Evolutionary conservation across 768 basidiomycete species (phyloP), one percentile per base, ranked within the genome.

Genomic region (Crucibulum laeve): DNA sequence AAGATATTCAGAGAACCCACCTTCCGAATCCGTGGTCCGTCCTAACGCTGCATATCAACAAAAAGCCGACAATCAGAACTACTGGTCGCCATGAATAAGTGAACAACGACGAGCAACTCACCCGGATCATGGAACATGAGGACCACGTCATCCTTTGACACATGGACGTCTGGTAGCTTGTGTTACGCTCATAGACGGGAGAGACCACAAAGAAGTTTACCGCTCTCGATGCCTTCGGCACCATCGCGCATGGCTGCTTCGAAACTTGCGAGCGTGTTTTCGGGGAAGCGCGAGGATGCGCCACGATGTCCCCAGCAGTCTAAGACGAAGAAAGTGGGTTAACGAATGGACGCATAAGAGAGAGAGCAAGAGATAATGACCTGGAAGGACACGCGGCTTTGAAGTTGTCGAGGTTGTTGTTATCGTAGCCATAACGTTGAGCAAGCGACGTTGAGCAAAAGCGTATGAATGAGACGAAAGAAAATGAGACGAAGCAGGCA

Each of bases 91-190:
- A 42, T 18, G 21, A 24, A 7, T 18, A 18, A 47, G 19, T 57
- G 54, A 41, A 52, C 11, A n/a, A 38, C 30, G 49, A 37, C 52
- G 42, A 53, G 48, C 25, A 44, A 47, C 54, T 53, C 53, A 87
- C 83, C 78, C 13, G 91, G 88, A 63, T 97, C 95, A 64, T 99
- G 95, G 68, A 95, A 97, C 89, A 97, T 91, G 38, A 97, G 65
- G 25, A 98, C 85, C 30, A 89, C 79, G 57, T 81, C 76, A 63
- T 99, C 95, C 51, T 69, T 67, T 25, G 94, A 91, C 55, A 95
- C 85, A 65, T 97, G 94, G 56, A 97, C 91, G 80, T 96, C 94
- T 95, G 79, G 54, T 61, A 67, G 68, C 55, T 56, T 54, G 59
- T 62, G 79, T 83, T 72, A 82, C 67, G 72, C 65, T 64, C 49